phyloP scores from a whole-genome alignment of 805 yeast species.

The Candida caryicola region DNA sequence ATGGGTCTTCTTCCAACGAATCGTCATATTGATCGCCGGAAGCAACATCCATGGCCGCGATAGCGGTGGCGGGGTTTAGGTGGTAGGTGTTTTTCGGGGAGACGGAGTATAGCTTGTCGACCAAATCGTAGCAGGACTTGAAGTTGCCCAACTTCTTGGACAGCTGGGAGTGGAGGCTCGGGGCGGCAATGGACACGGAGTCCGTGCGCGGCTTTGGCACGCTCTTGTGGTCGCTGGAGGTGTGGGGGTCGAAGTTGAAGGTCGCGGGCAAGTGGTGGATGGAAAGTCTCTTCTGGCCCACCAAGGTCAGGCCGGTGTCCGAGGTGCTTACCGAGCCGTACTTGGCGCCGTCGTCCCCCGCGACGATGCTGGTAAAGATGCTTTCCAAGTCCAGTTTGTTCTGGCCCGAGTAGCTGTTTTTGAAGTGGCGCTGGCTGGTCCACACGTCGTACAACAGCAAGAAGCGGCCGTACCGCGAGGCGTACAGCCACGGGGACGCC shows the following conservation, averaged over 20 bases:
- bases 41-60: slow-evolving; percentile 18
- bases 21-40: slow-evolving; percentile 9
- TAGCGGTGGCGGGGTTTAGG: slow-evolving; percentile 25
- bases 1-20: slow-evolving; percentile 9
- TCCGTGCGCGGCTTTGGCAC: too few species aligned
- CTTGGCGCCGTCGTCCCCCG: slow-evolving; percentile 4
- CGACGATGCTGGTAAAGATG: slow-evolving; percentile 9
- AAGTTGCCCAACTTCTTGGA: slow-evolving; percentile 6
- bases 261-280: slow-evolving; percentile 12
- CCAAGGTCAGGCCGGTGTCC: slow-evolving; percentile 17
- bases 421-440: slow-evolving; percentile 13
- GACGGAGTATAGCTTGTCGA: slow-evolving; percentile 39
- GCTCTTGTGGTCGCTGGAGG: background rate
- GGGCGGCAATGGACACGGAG: background rate
- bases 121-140: slow-evolving; percentile 23
- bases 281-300: slow-evolving; percentile 9
- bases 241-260: slow-evolving; percentile 8
- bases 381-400: slow-evolving; percentile 11
- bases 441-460: slow-evolving; percentile 16
- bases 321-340: slow-evolving; percentile 14
- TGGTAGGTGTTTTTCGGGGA: slow-evolving; percentile 41
- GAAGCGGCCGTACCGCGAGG: slow-evolving; percentile 13
- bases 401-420: slow-evolving; percentile 5
- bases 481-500: slow-evolving; percentile 7
- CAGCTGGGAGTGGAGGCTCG: background rate